A percentile compares a stretch with the other conserved stretches of the same genome.
These are phyloP conservation scores for Amanita inopinata DNA, from an alignment of 768 basidiomycete species.

Conservation along the genomic window DNA sequence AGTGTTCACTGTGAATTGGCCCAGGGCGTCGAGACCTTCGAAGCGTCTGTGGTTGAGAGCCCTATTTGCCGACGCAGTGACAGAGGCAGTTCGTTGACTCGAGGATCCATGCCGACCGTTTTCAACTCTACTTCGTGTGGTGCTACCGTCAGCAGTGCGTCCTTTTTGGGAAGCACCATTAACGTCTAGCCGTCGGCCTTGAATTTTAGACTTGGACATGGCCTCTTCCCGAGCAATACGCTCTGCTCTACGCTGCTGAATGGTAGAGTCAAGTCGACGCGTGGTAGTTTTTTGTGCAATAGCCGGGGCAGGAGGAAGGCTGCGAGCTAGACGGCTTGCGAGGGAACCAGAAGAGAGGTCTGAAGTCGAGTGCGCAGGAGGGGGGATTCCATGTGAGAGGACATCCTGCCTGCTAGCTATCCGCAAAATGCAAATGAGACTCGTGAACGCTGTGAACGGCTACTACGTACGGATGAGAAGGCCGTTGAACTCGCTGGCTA, in stretches of 20 bases:
- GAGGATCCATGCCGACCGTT: neutral
- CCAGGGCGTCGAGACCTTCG: slow-evolving; percentile 2
- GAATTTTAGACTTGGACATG: too few relatives aligned
- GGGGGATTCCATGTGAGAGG: neutral
- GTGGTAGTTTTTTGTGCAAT: too few relatives aligned
- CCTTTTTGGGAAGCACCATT: neutral
- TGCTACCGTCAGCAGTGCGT: too few relatives aligned
- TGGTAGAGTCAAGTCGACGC: neutral
- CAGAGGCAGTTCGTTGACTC: neutral
- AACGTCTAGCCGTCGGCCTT: neutral
- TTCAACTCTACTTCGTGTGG: too few relatives aligned
- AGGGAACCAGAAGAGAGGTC: too few relatives aligned
- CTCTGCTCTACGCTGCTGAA: neutral
- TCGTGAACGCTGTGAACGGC: neutral
- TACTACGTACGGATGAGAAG: slow-evolving; percentile 26
- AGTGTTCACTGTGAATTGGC: neutral
- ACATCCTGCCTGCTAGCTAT: slow-evolving; percentile 14
- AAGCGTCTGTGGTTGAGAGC: neutral
- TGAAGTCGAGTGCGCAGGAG: too few relatives aligned
- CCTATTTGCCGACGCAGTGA: neutral
- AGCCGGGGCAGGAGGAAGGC: neutral
- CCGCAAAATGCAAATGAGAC: slow-evolving; percentile 10
- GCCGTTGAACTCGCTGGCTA: slow-evolving; percentile 16
- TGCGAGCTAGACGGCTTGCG: slow-evolving; percentile 16
- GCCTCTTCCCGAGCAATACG: neutral